Evolutionary conservation across 2,329 filamentous ascomycete species (phyloP).

Genomic region (Thelonectria rubi): DNA sequence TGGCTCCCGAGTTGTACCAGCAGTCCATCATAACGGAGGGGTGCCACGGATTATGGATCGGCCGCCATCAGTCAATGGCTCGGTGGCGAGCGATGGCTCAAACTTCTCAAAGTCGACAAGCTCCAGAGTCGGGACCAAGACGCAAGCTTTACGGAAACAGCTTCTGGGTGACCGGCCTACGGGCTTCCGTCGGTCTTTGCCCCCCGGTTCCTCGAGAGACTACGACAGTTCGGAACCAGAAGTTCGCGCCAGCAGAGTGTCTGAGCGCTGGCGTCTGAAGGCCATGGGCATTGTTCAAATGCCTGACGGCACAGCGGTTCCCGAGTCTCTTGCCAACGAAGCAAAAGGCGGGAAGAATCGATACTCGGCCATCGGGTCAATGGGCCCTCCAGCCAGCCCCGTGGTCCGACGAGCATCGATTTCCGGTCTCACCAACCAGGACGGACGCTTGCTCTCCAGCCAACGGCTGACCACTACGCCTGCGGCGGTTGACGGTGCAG

Average conservation of each 20-base stretch:
- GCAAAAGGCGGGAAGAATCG: slow-evolving; percentile 54
- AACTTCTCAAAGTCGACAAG: slow-evolving; percentile 31
- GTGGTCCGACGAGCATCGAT: slow-evolving; percentile 40
- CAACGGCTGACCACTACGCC: slow-evolving; percentile 32
- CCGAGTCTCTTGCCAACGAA: slow-evolving; percentile 59
- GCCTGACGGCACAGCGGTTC: slow-evolving; percentile 62
- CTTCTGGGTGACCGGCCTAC: slow-evolving; percentile 42
- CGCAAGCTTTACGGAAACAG: slow-evolving; percentile 49
- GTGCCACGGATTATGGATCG: slow-evolving; percentile 48
- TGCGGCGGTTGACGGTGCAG: slow-evolving; percentile 22
- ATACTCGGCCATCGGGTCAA: slow-evolving; percentile 48
- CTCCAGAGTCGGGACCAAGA: slow-evolving; percentile 47
- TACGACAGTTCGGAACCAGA: slow-evolving; percentile 39
- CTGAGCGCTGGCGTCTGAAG: slow-evolving; percentile 57
- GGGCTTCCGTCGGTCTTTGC: slow-evolving; percentile 52
- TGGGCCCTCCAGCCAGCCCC: slow-evolving; percentile 34
- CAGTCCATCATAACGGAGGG: slow-evolving; percentile 51
- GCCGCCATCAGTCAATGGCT: slow-evolving; percentile 36
- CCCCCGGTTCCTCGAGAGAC: slow-evolving; percentile 46
- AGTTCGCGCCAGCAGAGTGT: slow-evolving; percentile 49
- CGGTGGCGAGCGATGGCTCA: slow-evolving; percentile 35
- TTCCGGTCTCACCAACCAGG: slow-evolving; percentile 31
- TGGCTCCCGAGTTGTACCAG: slow-evolving; percentile 55
- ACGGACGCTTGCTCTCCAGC: slow-evolving; percentile 32
- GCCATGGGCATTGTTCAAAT: slow-evolving; percentile 62